Conservation (phyloP, 768 basidiomycete genomes). For the Tylopilus sp. region DNA sequence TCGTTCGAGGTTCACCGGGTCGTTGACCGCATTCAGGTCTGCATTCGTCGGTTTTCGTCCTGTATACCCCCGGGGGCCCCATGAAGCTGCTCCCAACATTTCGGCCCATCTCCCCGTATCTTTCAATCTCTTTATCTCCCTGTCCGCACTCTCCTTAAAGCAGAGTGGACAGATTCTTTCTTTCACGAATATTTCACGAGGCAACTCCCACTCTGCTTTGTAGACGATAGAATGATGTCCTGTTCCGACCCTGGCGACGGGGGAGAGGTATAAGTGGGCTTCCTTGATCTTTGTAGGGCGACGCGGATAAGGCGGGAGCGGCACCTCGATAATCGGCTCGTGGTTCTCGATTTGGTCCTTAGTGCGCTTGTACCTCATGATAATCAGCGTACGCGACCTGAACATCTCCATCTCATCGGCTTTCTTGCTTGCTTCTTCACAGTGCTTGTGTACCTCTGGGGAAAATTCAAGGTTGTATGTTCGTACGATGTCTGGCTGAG, state of each 20-base stretch:
- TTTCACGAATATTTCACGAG: slow-evolving; percentile 36
- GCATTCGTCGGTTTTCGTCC: background rate
- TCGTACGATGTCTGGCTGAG: slow-evolving; percentile 30
- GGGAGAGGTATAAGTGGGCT: slow-evolving; percentile 50
- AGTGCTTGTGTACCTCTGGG: background rate
- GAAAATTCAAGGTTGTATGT: slow-evolving; percentile 29
- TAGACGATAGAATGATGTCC: slow-evolving; percentile 56
- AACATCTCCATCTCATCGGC: slow-evolving; percentile 9
- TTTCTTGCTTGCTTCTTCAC: slow-evolving; percentile 4
- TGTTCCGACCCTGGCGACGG: slow-evolving; percentile 32
- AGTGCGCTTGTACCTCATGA: slow-evolving; percentile 18
- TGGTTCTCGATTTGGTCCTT: slow-evolving; percentile 20
- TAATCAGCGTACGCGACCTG: slow-evolving; percentile 17
- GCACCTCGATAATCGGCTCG: slow-evolving; percentile 29
- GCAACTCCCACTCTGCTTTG: slow-evolving; percentile 50
- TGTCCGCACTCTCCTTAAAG: slow-evolving; percentile 29
- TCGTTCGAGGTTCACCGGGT: background rate
- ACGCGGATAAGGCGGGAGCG: slow-evolving; percentile 26
- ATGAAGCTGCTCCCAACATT: slow-evolving; percentile 11
- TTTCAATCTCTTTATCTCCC: slow-evolving; percentile 22
- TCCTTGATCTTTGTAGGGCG: slow-evolving; percentile 21
- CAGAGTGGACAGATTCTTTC: slow-evolving; percentile 39
- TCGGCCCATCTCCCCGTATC: slow-evolving; percentile 19
- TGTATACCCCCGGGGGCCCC: slow-evolving; percentile 10
- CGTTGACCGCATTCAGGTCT: background rate